Percentiles rank a stretch among this genome's conserved stretches.
Conservation (phyloP, 2,329 filamentous ascomycete genomes). For the Lasiodiplodia sp. region DNA sequence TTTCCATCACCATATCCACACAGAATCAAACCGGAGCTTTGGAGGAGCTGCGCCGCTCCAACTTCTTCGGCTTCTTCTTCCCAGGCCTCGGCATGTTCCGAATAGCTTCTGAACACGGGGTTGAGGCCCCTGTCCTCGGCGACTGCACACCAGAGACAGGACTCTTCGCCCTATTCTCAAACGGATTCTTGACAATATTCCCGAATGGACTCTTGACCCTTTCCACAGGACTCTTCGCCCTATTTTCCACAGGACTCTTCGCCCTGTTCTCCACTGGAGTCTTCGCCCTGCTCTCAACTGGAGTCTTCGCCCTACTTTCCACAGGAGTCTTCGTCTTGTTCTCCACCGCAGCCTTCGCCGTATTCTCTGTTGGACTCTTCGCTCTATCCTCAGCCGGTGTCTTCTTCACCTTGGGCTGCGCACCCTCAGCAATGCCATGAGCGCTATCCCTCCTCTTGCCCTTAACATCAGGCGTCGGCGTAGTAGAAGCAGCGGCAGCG, state of each 20-base stretch:
- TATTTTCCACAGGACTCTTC: conserved; percentile 11
- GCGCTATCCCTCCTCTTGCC: conserved; percentile 23
- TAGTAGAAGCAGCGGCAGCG: background rate
- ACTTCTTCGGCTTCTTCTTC: conserved; percentile 49
- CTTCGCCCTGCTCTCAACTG: background rate
- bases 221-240: background rate
- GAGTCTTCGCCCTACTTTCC: background rate
- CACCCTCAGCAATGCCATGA: background rate
- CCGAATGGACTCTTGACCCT: background rate
- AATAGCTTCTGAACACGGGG: background rate
- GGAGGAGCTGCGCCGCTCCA: conserved; percentile 39
- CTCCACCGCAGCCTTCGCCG: conserved; percentile 10
- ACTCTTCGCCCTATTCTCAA: conserved; percentile 17
- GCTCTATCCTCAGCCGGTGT: background rate
- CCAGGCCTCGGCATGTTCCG: conserved; percentile 24
- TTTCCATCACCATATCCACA: background rate
- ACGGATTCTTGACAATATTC: background rate
- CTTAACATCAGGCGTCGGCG: background rate
- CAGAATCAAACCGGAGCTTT: background rate
- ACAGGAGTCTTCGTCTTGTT: background rate
- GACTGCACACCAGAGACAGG: background rate
- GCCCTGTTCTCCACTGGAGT: background rate
- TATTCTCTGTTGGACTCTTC: background rate
- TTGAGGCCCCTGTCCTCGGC: background rate
- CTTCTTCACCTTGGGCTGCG: conserved; percentile 18